Conservation (phyloP, 495 filamentous ascomycete species). For the Amniculicola lignicola region DNA sequence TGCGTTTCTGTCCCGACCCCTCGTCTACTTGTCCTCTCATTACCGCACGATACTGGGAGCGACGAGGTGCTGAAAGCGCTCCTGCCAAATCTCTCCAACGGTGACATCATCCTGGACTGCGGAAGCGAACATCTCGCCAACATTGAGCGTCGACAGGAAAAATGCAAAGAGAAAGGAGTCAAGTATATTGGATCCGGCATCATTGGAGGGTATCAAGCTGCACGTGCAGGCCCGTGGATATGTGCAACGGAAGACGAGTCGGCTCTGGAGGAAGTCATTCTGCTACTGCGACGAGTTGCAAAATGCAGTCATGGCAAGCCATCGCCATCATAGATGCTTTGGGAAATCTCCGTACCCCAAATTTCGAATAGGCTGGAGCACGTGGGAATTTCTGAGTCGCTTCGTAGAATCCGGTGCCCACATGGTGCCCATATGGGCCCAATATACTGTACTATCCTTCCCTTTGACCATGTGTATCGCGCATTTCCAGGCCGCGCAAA, state of each 20-base stretch:
- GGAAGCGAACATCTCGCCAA: slow-evolving; percentile 68
- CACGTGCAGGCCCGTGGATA: slow-evolving; percentile 61
- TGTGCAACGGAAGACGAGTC: slow-evolving; percentile 62
- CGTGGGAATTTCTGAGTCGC: too few species aligned
- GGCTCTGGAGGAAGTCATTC: slow-evolving; percentile 59
- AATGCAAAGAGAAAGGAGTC: slow-evolving; percentile 54
- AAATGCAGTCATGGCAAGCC: slow-evolving; percentile 57
- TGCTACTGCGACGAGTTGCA: slow-evolving; percentile 58
- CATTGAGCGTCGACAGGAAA: slow-evolving; percentile 62
- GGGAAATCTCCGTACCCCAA: too few species aligned
- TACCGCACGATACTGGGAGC: slow-evolving; percentile 66
- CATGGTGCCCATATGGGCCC: too few species aligned
- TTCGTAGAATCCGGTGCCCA: too few species aligned
- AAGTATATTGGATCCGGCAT: slow-evolving; percentile 68
- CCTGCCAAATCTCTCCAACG: slow-evolving; percentile 52
- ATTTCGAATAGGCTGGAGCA: too few species aligned
- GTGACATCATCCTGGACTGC: slow-evolving; percentile 70
- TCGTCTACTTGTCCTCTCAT: slow-evolving; percentile 60
- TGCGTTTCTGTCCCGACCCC: slow-evolving; percentile 31
- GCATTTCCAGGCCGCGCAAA: too few species aligned
- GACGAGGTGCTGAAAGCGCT: slow-evolving; percentile 63
- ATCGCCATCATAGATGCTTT: too few species aligned
- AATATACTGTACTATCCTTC: too few species aligned
- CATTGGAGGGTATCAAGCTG: slow-evolving; percentile 66
- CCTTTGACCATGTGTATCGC: too few species aligned